Conservation (phyloP, 1,284 basidiomycete genomes). For the Termitomyces sp. region DNA sequence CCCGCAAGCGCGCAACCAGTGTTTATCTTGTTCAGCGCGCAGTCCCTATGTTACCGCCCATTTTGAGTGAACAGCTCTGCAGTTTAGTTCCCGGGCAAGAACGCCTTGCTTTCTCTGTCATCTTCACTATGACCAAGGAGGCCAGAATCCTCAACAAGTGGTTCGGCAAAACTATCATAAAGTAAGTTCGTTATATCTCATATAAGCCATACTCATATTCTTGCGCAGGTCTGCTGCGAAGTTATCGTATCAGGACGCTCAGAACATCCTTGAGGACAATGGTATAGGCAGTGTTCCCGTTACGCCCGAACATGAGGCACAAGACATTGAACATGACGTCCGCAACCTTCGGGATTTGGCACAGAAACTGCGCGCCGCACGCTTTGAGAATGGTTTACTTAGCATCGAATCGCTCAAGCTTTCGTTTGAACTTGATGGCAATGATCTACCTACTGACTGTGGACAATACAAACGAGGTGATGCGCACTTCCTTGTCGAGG, state of each 20-base stretch:
- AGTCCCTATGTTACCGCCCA: slow-evolving; percentile 94
- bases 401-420: slow-evolving; percentile 70
- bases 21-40: slow-evolving; percentile 95
- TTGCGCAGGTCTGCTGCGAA: slow-evolving; percentile 73
- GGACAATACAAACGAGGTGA: slow-evolving; percentile 60
- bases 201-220: slow-evolving; percentile 9
- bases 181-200: slow-evolving; percentile 40
- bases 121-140: slow-evolving; percentile 85
- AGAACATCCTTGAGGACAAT: slow-evolving; percentile 77
- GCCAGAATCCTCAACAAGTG: slow-evolving; percentile 82
- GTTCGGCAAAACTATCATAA: slow-evolving; percentile 92
- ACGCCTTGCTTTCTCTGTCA: slow-evolving; percentile 82
- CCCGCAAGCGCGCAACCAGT: slow-evolving; percentile 93
- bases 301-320: slow-evolving; percentile 50
- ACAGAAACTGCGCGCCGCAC: slow-evolving; percentile 65
- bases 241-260: slow-evolving; percentile 79
- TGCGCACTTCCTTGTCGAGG: slow-evolving; percentile 84
- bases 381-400: slow-evolving; percentile 82
- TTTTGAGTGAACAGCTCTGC: slow-evolving; percentile 88
- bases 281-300: slow-evolving; percentile 50
- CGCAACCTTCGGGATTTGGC: slow-evolving; percentile 67
- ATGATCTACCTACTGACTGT: slow-evolving; percentile 82
- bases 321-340: slow-evolving; percentile 75
- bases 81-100: slow-evolving; percentile 86
- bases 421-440: slow-evolving; percentile 77